Percentiles rank a stretch among this genome's conserved stretches.
phyloP scores from a whole-genome alignment of 345 rosid genomes.

The Populus alba region DNA sequence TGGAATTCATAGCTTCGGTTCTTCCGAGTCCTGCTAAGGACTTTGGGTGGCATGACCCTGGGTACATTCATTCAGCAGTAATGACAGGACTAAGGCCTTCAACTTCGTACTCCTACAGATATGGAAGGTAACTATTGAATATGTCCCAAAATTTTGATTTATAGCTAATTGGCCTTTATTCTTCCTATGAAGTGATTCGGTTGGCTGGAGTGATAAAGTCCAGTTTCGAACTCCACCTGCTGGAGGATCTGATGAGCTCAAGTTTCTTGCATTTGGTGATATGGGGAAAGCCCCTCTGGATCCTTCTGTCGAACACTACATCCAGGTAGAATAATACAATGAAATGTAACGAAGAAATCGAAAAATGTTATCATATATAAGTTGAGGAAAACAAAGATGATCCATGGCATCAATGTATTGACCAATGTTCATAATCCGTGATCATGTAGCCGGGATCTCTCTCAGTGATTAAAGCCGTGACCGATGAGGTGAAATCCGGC shows the following conservation, averaged over 20 bases:
- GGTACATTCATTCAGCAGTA: constrained; percentile 61
- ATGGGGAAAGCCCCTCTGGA: constrained; percentile 79
- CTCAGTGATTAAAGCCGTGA: constrained; percentile 50
- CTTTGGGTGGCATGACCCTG: constrained; percentile 84
- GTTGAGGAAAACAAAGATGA: not conserved
- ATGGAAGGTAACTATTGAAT: constrained; percentile 46
- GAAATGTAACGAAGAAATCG: not conserved
- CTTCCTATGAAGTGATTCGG: constrained; percentile 37
- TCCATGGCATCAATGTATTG: not conserved
- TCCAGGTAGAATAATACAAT: constrained; percentile 45
- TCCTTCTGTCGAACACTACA: constrained; percentile 58
- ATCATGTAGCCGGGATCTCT: constrained; percentile 55
- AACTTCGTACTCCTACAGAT: constrained; percentile 43
- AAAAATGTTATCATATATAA: not conserved
- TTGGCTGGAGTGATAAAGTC: constrained; percentile 56
- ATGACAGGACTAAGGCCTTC: constrained; percentile 59
- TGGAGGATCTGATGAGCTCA: constrained; percentile 51
- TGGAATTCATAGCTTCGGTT: constrained; percentile 21
- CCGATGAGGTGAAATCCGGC: constrained; percentile 39
- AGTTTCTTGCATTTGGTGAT: constrained; percentile 58
- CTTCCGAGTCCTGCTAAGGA: constrained; percentile 64
- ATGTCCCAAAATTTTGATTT: not conserved
- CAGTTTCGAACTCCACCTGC: constrained; percentile 55
- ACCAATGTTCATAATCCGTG: not conserved
- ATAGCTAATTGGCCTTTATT: not conserved